Percentiles rank a stretch among this genome's conserved stretches.
Conservation (phyloP, 106 monocot genomes). For the Apostasia ramifera region DNA sequence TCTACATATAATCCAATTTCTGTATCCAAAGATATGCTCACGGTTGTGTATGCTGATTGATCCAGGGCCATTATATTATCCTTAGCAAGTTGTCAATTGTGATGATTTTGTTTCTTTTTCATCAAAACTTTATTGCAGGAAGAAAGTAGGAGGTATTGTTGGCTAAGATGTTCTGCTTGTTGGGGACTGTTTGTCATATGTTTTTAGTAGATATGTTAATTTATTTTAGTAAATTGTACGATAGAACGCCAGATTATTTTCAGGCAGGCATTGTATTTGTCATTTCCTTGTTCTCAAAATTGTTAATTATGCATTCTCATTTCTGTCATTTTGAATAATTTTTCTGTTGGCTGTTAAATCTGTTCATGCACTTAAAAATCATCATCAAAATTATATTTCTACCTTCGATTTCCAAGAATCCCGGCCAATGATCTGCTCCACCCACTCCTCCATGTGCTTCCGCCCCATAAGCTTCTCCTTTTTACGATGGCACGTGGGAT, state of each 20-base stretch:
- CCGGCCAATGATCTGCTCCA: not conserved
- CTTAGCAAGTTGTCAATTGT: constrained; percentile 8
- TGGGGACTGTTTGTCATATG: not conserved
- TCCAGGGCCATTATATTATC: constrained; percentile 7
- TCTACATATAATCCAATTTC: not conserved
- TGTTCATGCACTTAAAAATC: no score
- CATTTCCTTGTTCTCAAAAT: no score
- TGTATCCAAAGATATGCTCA: not conserved
- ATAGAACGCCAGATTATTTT: no score
- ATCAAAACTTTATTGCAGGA: not conserved
- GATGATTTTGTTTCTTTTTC: not conserved
- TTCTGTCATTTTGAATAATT: no score
- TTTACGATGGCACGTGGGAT: constrained; percentile 1
- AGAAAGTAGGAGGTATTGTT: not conserved
- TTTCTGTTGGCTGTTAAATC: no score
- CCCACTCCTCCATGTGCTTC: not conserved
- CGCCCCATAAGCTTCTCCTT: not conserved
- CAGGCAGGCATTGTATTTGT: no score
- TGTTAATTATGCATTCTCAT: no score
- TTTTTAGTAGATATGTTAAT: no score
- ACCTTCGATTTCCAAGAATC: no score
- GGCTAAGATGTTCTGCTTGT: not conserved
- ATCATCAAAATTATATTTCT: no score
- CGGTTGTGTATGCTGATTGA: constrained; percentile 1
- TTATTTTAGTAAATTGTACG: no score